Evolutionary conservation across 352 stramenopile species (phyloP).

Genomic region (Phytophthora melonis): DNA sequence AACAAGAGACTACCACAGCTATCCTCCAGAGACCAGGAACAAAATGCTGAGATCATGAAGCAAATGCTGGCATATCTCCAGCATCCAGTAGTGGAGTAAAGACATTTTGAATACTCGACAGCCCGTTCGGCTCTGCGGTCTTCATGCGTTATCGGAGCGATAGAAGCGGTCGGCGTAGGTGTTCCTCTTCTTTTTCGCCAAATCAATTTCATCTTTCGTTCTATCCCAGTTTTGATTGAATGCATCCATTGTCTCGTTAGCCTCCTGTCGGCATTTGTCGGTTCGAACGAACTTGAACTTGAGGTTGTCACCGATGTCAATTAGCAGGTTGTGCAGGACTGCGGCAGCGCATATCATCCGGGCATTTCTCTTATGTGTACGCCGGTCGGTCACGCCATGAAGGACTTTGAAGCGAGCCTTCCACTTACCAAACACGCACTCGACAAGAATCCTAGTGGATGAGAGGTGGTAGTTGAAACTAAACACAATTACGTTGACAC

Average conservation of each 20-base stretch:
- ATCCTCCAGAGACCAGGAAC: background rate
- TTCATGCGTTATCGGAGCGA: background rate
- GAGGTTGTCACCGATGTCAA: background rate
- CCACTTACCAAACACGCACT: background rate
- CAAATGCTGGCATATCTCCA: background rate
- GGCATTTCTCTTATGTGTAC: background rate
- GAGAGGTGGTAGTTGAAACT: background rate
- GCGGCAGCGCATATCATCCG: background rate
- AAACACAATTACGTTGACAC: no score
- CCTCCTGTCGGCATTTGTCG: background rate
- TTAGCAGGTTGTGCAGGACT: background rate
- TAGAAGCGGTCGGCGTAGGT: background rate
- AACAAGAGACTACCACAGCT: background rate
- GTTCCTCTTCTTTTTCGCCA: conserved; percentile 1
- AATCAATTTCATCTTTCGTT: conserved; percentile 3
- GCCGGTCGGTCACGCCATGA: background rate
- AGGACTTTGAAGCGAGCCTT: background rate
- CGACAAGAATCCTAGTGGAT: background rate
- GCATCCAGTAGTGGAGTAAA: background rate
- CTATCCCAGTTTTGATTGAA: conserved; percentile 4
- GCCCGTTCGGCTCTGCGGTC: background rate
- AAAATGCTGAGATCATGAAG: background rate
- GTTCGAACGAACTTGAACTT: background rate
- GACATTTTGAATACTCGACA: no score
- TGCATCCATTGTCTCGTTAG: background rate